Conservation (phyloP, 148 eudicot genomes). For the Cornus suecica region DNA sequence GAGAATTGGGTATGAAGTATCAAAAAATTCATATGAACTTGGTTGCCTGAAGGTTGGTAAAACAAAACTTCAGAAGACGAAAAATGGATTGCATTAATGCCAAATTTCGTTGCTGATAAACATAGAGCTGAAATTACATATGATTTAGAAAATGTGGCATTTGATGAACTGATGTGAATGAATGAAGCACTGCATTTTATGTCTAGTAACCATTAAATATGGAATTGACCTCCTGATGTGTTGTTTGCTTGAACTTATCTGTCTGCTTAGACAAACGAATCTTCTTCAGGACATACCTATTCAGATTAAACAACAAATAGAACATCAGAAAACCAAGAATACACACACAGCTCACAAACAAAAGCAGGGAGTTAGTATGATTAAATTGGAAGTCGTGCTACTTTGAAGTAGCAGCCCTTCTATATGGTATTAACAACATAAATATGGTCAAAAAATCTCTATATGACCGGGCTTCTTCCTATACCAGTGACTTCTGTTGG, state of each 20-base stretch:
- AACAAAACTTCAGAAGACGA: background rate
- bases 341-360: background rate
- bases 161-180: background rate
- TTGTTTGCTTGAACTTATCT: conserved; percentile 69
- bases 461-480: too few relatives aligned
- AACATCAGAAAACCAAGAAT: conserved; percentile 4
- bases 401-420: background rate
- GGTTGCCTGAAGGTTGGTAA: background rate
- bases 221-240: conserved; percentile 72
- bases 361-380: background rate
- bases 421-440: too few relatives aligned
- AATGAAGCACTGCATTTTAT: conserved; percentile 1
- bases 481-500: too few relatives aligned
- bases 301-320: conserved; percentile 7
- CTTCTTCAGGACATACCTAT: conserved; percentile 88
- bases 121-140: background rate
- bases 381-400: background rate
- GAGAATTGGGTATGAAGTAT: background rate
- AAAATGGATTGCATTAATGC: background rate
- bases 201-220: background rate
- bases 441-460: too few relatives aligned
- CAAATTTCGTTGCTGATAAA: background rate
- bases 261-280: conserved; percentile 77
- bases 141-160: background rate
- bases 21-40: background rate